Evolutionary conservation across 23 red algal genomes (phyloP).

Genomic region (Gracilariopsis chorda): DNA sequence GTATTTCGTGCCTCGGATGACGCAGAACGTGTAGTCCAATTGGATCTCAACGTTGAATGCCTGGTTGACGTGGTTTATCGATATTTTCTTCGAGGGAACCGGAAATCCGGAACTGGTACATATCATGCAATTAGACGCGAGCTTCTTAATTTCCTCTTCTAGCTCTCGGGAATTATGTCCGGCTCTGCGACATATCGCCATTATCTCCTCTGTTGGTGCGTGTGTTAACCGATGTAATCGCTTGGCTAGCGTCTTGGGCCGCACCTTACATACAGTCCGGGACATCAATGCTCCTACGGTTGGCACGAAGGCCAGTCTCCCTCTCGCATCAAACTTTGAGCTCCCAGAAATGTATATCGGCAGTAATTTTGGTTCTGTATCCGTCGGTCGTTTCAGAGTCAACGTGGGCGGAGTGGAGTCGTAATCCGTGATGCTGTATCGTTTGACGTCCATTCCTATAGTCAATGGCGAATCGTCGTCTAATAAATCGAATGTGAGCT

Average conservation of each 20-base stretch:
- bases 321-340: not conserved
- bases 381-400: not conserved
- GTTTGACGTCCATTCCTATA: too few relatives aligned
- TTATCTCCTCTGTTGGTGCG: not conserved
- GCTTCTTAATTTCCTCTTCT: not conserved
- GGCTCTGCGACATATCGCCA: not conserved
- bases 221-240: not conserved
- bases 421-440: not conserved
- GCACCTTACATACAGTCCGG: not conserved
- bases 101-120: not conserved
- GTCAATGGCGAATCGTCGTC: too few relatives aligned
- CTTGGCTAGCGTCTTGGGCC: constrained; percentile 5
- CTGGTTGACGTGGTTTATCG: constrained; percentile 15
- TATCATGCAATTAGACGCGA: not conserved
- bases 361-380: not conserved
- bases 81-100: not conserved
- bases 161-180: not conserved
- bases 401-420: not conserved
- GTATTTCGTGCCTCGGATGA: not conserved
- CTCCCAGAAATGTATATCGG: not conserved
- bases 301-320: not conserved
- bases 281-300: not conserved
- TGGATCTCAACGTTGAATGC: constrained; percentile 11
- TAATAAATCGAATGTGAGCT: too few relatives aligned
- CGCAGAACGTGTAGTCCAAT: not conserved